phyloP scores from a whole-genome alignment of 305 asterid genomes.

The Solanum hybrid region DNA sequence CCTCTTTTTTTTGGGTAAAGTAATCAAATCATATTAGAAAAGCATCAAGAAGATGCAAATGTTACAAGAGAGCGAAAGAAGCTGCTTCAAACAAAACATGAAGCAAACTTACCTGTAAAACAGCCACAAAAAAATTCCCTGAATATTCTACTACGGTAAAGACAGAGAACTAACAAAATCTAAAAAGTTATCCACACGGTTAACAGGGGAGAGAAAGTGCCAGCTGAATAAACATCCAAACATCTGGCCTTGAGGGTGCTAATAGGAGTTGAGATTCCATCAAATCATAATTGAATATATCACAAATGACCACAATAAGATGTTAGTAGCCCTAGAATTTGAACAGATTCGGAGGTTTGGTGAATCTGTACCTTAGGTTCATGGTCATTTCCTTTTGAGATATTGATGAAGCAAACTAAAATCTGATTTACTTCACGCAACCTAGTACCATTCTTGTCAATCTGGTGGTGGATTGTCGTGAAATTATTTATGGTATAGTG shows the following conservation, averaged over 20 bases:
- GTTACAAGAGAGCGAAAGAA: neutral
- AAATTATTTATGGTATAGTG: neutral
- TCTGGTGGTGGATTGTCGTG: neutral
- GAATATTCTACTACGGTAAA: neutral
- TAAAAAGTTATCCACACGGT: neutral
- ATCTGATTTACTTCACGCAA: neutral
- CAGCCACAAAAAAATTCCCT: neutral
- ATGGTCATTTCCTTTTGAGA: neutral
- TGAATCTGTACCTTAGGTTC: slow-evolving; percentile 2
- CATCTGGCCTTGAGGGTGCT: neutral
- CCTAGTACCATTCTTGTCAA: neutral
- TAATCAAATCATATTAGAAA: neutral
- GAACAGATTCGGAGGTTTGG: neutral
- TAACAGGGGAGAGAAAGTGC: neutral
- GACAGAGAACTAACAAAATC: neutral
- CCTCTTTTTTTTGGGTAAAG: neutral
- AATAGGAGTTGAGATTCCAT: neutral
- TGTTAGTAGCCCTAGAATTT: neutral
- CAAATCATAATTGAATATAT: neutral
- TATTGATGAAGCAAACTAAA: neutral
- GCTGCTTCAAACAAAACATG: neutral
- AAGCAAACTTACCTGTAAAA: neutral
- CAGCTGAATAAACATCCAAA: neutral
- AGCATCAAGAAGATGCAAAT: neutral
- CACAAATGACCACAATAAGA: neutral